A percentile compares a stretch with the other conserved stretches of the same genome.
Evolutionary conservation across 1,284 basidiomycete genomes (phyloP).

Genomic region (Austropuccinia psidii): DNA sequence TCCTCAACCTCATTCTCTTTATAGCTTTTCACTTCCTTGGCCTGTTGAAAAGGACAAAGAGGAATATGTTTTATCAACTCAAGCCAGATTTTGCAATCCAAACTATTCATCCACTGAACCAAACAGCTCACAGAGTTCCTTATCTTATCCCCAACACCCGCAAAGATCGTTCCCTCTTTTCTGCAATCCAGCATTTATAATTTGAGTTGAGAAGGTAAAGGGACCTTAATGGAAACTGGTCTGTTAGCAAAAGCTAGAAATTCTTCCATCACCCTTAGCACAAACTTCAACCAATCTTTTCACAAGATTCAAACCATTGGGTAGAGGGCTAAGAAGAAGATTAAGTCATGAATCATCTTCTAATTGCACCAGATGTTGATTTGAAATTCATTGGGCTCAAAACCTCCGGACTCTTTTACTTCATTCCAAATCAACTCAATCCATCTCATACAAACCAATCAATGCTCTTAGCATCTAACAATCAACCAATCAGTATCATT

Average conservation of each 20-base stretch:
- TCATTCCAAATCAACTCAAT: no score
- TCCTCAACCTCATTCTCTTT: not conserved
- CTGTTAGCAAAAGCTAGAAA: not conserved
- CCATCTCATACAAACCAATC: no score
- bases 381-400: no score
- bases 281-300: slow-evolving; percentile 22
- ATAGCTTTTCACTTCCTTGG: slow-evolving; percentile 29
- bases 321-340: slow-evolving; percentile 23
- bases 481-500: no score
- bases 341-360: not conserved
- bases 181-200: not conserved
- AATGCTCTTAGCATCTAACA: no score
- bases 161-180: not conserved
- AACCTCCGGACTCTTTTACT: no score
- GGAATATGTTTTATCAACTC: not conserved
- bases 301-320: slow-evolving; percentile 11
- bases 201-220: not conserved
- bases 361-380: no score
- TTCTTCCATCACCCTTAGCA: not conserved
- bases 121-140: slow-evolving; percentile 21
- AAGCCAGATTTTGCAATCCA: not conserved
- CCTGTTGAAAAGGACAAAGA: slow-evolving; percentile 22
- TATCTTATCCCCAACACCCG: slow-evolving; percentile 12
- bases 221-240: not conserved
- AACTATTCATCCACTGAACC: slow-evolving; percentile 17